phyloP scores from a whole-genome alignment of 164 flowering plant species.

The Chimonanthus salicifolius region DNA sequence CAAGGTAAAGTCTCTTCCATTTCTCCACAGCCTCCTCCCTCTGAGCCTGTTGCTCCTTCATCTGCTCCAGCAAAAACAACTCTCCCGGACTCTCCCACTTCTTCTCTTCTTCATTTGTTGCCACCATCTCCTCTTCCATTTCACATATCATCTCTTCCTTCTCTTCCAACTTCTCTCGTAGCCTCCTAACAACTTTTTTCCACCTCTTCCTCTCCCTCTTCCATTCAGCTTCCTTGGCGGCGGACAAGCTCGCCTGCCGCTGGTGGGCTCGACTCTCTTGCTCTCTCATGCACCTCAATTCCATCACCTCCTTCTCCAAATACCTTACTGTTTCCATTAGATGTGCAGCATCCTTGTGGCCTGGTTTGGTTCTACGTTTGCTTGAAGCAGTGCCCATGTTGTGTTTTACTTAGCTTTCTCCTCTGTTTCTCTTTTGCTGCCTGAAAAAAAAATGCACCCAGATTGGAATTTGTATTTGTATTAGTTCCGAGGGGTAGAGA shows the following conservation, averaged over 20 bases:
- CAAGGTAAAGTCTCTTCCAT: conserved; percentile 77
- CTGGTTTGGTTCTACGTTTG: conserved; percentile 1
- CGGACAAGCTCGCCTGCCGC: conserved; percentile 1
- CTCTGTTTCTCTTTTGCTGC: neutral
- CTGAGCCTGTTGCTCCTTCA: conserved; percentile 42
- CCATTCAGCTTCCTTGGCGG: conserved; percentile 4
- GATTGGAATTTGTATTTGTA: neutral
- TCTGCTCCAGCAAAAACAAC: conserved; percentile 34
- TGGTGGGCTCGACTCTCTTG: conserved; percentile 5
- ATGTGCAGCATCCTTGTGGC: neutral
- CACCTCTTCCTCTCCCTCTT: conserved; percentile 13
- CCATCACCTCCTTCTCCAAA: conserved; percentile 7
- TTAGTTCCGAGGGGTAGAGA: neutral
- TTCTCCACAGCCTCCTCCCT: conserved; percentile 70
- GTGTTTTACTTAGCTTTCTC: neutral
- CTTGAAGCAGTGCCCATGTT: neutral
- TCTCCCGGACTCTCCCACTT: conserved; percentile 22
- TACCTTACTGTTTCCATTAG: conserved; percentile 3
- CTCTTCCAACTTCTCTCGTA: neutral
- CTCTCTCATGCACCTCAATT: conserved; percentile 6
- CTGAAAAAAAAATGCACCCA: too few relatives aligned
- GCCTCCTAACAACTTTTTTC: conserved; percentile 8
- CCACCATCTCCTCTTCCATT: conserved; percentile 4
- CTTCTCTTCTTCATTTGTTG: conserved; percentile 13
- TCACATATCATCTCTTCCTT: conserved; percentile 6